Base-by-base conservation (phyloP, 1,284 basidiomycete species). In the Veloboletus limbatus region DNA sequence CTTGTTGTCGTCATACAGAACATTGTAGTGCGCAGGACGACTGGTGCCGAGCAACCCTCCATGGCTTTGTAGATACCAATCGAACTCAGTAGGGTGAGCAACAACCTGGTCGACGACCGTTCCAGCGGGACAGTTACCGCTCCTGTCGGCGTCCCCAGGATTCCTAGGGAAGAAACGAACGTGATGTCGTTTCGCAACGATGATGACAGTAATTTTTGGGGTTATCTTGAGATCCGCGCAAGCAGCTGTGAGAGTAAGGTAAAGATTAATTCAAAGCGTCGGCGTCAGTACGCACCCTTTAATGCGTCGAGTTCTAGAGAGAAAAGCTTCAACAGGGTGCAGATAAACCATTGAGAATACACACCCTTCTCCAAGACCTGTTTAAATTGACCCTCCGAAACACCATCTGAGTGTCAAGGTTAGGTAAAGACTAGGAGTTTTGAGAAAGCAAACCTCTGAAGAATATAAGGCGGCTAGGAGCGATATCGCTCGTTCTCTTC, bases 21-120 rank as follows among this genome's bases (percentile, higher is more conserved):
- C 77, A 28, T 75, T 79, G 57, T 89, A 90, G 63, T 90, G 88
- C 3, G 86, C 76, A 1, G 79, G 77, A 9, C 78, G 69, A 60
- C 77, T 79, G 2, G 82, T 85, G 9, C 84, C 84, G 2, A 85
- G 65, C 2, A 86, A 65, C 11, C 81, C 87, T 32, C 79, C 85
- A 52, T 92, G 89, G 46, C 79, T 81, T 60, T 87, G 82, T 1
- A 89, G 70, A 57, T 91, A 92, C 63, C 86, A 92, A 57, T 92
- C 89, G 43, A 87, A 87, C 57, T 89, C 87, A 1, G 79, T 76
- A 0, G 87, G 86, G 57, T 88, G 83, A 1, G 77, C 74, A 20
- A 89, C 75, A 8, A 84, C 83, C 26, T 72, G 69, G 58, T 90
- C 87, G 16, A 90, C 77, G 9, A 89, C 83, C 3, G 84, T 86